Evolutionary conservation across 331 rosid species (phyloP), one percentile per base, ranked within the genome.

Genomic region (Pyracantha coccinea): DNA sequence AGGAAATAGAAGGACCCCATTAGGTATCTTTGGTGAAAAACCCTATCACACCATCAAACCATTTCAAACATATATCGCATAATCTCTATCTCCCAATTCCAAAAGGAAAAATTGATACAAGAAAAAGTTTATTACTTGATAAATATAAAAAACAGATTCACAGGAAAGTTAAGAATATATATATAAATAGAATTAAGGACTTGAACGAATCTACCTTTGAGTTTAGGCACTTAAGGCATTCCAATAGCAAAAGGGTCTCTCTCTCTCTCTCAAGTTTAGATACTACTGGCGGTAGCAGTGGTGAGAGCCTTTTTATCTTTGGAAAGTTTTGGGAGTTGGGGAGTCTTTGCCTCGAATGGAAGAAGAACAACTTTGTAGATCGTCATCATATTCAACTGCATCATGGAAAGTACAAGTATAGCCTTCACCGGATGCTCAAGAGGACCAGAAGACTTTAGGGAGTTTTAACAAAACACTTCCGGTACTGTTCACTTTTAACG

Each of bases 361-460:
- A 13, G 15, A 19, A 35, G 11, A 33, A 33, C 44, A 35, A 4
- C 8, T 3, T 27, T 28, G 23, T 0, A 24, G 12, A 4, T 14
- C 24, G 4, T 21, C 55, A 14, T 4, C n/a, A 21, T 21, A 9
- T 3, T 38, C 41, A 38, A 41, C 28, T 4, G 38, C 13, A 7
- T 60, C 45, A 6, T 5, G 16, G 19, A 16, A 6, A 38, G 7
- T 25, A 41, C 69, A 6, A n/a, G 15, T 41, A 41, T 24, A 41
- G 99, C 99, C 91, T 95, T 89, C 2, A 73, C 77, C 45, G 13
- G 45, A 27, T 27, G 16, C 27, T 73, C 60, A 32, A 44, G 62
- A 25, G 19, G 24, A 4, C 20, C 23, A 7, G 23, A 27, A 61
- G 66, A 61, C 20, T 61, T n/a, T 32, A 32, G 2, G 33, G 1